phyloP scores from a whole-genome alignment of 2,329 filamentous ascomycete genomes.

The Hypoxylon sp. region DNA sequence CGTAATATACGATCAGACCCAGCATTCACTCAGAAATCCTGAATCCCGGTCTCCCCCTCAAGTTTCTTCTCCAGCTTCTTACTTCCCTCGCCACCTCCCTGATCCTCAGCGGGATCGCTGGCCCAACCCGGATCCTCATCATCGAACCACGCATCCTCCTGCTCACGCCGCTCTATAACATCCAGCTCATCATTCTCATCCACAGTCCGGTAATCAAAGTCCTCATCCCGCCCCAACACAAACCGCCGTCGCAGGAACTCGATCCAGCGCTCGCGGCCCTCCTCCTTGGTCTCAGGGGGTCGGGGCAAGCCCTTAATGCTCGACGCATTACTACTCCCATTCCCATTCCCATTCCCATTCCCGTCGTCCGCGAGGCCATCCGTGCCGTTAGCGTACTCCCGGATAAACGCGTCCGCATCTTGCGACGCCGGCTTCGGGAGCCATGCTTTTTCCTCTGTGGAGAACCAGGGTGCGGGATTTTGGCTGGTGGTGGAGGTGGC shows the following conservation, averaged over 20 bases:
- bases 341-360: constrained; percentile 79
- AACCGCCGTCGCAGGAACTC: constrained; percentile 81
- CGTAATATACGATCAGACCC: background rate
- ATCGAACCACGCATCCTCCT: constrained; percentile 83
- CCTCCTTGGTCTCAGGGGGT: constrained; percentile 66
- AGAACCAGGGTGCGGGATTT: constrained; percentile 3
- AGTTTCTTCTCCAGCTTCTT: constrained; percentile 48
- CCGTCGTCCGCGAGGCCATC: constrained; percentile 67
- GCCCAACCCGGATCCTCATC: constrained; percentile 80
- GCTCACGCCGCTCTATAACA: constrained; percentile 68
- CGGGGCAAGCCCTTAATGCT: constrained; percentile 45
- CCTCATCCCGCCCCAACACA: constrained; percentile 77
- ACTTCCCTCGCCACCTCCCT: constrained; percentile 42
- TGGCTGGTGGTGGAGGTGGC: background rate
- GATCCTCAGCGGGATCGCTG: constrained; percentile 56
- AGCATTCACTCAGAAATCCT: constrained; percentile 70
- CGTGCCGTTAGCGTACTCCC: constrained; percentile 41
- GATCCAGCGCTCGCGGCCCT: constrained; percentile 77
- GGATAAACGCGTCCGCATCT: constrained; percentile 43
- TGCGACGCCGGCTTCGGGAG: constrained; percentile 34
- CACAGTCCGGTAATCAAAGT: constrained; percentile 81
- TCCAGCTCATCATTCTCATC: constrained; percentile 82
- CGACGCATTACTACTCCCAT: constrained; percentile 75
- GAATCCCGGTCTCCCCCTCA: constrained; percentile 76
- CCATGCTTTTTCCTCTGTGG: constrained; percentile 18